Conservation (phyloP, 768 basidiomycete genomes). For the Auriscalpium vulgare region DNA sequence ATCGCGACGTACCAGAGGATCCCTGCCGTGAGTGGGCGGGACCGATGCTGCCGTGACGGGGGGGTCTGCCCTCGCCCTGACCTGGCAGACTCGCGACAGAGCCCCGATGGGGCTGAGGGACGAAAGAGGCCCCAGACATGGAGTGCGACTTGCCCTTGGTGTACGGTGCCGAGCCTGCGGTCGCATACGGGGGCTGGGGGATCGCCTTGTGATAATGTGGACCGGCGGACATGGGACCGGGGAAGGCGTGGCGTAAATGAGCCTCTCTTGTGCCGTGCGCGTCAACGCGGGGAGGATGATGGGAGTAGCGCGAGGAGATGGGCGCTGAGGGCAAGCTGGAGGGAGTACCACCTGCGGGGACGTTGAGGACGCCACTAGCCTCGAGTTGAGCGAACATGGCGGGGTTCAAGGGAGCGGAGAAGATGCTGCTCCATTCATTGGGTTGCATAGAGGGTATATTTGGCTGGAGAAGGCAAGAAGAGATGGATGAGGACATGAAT, state of each 20-base stretch:
- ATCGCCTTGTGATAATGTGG: background rate
- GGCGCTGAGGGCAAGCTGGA: slow-evolving; percentile 33
- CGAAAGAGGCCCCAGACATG: slow-evolving; percentile 6
- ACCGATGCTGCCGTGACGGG: background rate
- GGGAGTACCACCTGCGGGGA: slow-evolving; percentile 24
- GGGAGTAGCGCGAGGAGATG: slow-evolving; percentile 13
- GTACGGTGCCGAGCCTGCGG: slow-evolving; percentile 10
- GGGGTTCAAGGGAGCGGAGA: slow-evolving; percentile 56
- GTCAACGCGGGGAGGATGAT: background rate
- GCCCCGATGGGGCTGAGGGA: background rate
- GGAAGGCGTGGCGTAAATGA: background rate
- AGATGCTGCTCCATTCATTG: slow-evolving; percentile 49
- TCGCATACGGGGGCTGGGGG: background rate
- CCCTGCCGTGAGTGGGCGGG: background rate
- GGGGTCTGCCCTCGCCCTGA: background rate
- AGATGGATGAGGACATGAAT: slow-evolving; percentile 3
- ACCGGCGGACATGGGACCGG: background rate
- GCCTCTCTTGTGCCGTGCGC: background rate
- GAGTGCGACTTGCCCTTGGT: slow-evolving; percentile 20
- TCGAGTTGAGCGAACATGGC: slow-evolving; percentile 53
- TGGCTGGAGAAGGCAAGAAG: slow-evolving; percentile 15
- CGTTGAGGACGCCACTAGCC: slow-evolving; percentile 48
- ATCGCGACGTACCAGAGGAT: background rate
- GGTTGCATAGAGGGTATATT: slow-evolving; percentile 20
- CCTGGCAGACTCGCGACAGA: background rate